These are phyloP conservation scores for Alternaria longipes DNA, from an alignment of 2,329 filamentous ascomycete species.

Conservation along the genomic window DNA sequence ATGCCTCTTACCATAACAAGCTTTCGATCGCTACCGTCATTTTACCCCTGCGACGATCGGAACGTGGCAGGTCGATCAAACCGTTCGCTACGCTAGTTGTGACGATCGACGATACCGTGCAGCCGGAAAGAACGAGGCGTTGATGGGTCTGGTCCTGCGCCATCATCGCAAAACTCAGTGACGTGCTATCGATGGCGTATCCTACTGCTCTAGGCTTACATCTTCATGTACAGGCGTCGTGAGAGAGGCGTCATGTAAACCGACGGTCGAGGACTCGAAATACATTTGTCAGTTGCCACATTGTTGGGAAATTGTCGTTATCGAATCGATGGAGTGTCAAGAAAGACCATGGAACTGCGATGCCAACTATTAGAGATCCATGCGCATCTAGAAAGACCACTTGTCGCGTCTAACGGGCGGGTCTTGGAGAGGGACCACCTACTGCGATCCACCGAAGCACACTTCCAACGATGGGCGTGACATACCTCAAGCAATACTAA, in stretches of 20 bases:
- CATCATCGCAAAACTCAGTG: not conserved
- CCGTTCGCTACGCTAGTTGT: not conserved
- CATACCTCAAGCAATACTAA: not conserved
- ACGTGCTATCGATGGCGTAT: not conserved
- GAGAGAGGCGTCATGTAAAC: not conserved
- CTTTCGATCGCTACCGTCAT: not conserved
- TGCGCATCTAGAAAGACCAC: not conserved
- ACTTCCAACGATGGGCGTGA: not conserved
- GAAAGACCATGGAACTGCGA: not conserved
- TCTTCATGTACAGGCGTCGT: accelerated
- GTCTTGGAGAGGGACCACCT: not conserved
- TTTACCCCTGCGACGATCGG: not conserved
- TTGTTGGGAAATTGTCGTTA: not conserved
- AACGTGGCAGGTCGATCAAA: not conserved
- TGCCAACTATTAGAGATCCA: not conserved
- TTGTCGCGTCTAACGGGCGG: not conserved
- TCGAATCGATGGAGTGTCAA: not conserved
- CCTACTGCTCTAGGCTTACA: not conserved
- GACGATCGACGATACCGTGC: not conserved
- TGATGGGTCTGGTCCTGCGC: not conserved
- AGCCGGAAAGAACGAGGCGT: not conserved
- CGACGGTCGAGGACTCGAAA: no score
- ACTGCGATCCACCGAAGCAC: not conserved
- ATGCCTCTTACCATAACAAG: not conserved
- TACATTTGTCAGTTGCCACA: not conserved